Evolutionary conservation across 1,284 basidiomycete species (phyloP).

Genomic region (Naganishia cerealis): DNA sequence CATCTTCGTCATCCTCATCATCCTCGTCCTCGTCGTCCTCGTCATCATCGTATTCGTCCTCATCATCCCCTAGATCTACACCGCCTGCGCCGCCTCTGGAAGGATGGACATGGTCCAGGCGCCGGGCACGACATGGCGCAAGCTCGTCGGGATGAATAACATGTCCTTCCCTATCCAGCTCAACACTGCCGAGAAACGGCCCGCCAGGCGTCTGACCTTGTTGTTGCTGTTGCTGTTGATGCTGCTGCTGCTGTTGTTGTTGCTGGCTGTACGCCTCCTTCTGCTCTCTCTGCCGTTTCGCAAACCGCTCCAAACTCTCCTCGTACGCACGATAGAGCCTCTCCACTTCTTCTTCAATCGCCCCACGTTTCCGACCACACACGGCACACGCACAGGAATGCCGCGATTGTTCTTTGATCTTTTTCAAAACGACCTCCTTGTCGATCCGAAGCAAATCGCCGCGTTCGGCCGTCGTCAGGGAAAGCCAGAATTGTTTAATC

Average conservation of each 20-base stretch:
- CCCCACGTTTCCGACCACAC: slow-evolving; percentile 94
- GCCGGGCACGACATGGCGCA: slow-evolving; percentile 55
- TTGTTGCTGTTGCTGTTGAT: slow-evolving; percentile 68
- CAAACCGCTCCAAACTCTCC: slow-evolving; percentile 98
- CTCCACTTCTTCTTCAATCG: slow-evolving; percentile 98
- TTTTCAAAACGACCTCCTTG: slow-evolving; percentile 91
- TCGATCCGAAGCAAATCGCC: slow-evolving; percentile 89
- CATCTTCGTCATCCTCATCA: slow-evolving; percentile 65
- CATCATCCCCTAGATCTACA: slow-evolving; percentile 52
- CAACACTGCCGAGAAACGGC: slow-evolving; percentile 95
- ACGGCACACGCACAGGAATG: slow-evolving; percentile 94
- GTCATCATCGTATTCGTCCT: slow-evolving; percentile 62
- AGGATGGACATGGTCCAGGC: slow-evolving; percentile 48
- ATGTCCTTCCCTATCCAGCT: slow-evolving; percentile 84
- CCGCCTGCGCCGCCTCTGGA: slow-evolving; percentile 52
- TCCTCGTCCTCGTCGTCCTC: slow-evolving; percentile 67
- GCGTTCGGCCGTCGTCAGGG: slow-evolving; percentile 81
- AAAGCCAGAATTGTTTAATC: slow-evolving; percentile 97
- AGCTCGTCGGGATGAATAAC: slow-evolving; percentile 67
- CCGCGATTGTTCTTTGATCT: slow-evolving; percentile 99
- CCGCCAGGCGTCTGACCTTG: slow-evolving; percentile 88
- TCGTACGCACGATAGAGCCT: slow-evolving; percentile 99
- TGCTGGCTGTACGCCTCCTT: slow-evolving; percentile 63
- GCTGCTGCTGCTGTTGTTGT: slow-evolving; percentile 87
- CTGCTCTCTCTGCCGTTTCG: slow-evolving; percentile 81